Evolutionary conservation across 768 basidiomycete genomes (phyloP), one percentile per base, ranked within the genome.

Genomic region (Lactarius hatsudake): DNA sequence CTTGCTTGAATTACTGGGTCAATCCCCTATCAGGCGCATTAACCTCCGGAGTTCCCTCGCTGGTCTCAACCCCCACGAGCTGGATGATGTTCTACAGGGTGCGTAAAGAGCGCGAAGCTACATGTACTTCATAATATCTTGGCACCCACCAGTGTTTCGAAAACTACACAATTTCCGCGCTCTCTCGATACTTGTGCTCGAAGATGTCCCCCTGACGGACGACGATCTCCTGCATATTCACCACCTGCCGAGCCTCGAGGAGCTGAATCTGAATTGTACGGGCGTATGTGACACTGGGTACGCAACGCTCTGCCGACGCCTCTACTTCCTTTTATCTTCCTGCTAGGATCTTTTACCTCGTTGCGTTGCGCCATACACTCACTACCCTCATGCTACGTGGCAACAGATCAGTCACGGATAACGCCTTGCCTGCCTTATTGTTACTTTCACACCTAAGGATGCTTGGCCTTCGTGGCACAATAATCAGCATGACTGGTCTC

Each of bases 401-500:
- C 26, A 90, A 89, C 69, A 80, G 79, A 17, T 73, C 74, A 57
- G 83, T 90, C 72, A 76, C 82, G 65, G 83, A 88, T 70, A 85
- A 86, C 61, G 81, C 82, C 53, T 76, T 87, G 26, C 81, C 86
- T 28, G 85, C 86, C 54, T 74, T 90, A 57, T 68, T 83, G 7
- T 64, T 84, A 23, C 78, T 88, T 38, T 73, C 73, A 10, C 82
- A 79, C 61, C 79, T 89, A 7, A 73, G 74, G 1, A 82, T 80
- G 66, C 79, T 89, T 30, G 82, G 82, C 5, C 78, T 89, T 45
- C 72, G 81, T 17, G 86, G 80, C 56, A 90, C 88, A 2, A 71
- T 77, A 23, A 78, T 89, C 65, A 76, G 78, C 36, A 89, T 89
- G 82, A 73, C 74, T 2, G 89, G 88, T 3, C 75, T 89, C 34